Evolutionary conservation across 768 basidiomycete species (phyloP), one percentile per base, ranked within the genome.

Genomic region (Goffeauzyma gilvescens): DNA sequence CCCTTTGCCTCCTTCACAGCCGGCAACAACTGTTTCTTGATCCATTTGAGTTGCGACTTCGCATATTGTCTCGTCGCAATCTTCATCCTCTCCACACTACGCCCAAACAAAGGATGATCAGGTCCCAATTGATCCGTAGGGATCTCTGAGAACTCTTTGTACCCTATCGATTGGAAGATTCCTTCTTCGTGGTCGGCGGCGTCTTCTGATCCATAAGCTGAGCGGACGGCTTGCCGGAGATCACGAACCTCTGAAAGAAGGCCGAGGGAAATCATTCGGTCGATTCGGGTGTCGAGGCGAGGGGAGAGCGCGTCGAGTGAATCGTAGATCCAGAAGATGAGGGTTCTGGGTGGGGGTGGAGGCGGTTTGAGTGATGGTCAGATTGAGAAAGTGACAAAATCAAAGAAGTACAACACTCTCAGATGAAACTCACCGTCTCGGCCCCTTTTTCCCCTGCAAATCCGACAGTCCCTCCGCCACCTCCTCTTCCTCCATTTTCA

Each of bases 141-240:
- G 66, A 62, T 80, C 78, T 18, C 68, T 57, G 75, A 68, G 55
- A 98, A 95, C 64, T 95, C 90, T 59, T 79, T 85, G 67, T 82
- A 96, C 5, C 93, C 90, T 46, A 98, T 98, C 0, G 84, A 75
- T 60, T 98, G 93, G 63, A 81, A 95, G 44, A 96, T 81, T 1
- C 93, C 90, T 8, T 78, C 57, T 10, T 55, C 53, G 10, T 58
- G 46, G 39, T 57, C 48, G 14, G 51, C 30, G 5, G 40, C 39
- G 5, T 52, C 36, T 28, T 48, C 10, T 27, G 51, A 18, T 6
- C 58, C 58, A 32, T 60, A 62, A 23, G 4, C 26, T 23, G 33
- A 8, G 21, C 18, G 22, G 15, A 25, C 15, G 23, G 28, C 13
- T n/a, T n/a, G 6, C 15, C 15, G 14, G 6, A 23, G 17, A 13